Evolutionary conservation across 2,329 filamentous ascomycete genomes (phyloP).

Genomic region (Mollisiaceae sp.): DNA sequence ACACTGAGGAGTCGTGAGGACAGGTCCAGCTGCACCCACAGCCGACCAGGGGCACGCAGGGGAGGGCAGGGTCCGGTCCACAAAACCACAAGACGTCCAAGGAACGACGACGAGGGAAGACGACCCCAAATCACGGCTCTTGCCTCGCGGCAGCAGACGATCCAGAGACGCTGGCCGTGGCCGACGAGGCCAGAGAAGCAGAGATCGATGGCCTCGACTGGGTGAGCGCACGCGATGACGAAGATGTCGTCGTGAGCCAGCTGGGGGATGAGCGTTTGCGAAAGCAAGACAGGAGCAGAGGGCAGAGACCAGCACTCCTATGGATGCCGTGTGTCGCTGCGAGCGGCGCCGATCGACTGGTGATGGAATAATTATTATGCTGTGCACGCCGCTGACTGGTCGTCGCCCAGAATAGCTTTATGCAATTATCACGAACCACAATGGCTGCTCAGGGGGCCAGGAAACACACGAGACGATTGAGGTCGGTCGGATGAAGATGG

Average conservation of each 20-base stretch:
- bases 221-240: not conserved
- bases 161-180: not conserved
- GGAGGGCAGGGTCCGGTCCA: too few relatives aligned
- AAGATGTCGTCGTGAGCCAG: too few relatives aligned
- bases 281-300: not conserved
- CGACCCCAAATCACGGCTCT: constrained; percentile 2
- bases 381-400: not conserved
- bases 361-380: constrained; percentile 2
- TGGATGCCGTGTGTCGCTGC: constrained; percentile 1
- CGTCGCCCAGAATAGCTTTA: not conserved
- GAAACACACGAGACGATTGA: not conserved
- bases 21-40: not conserved
- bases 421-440: not conserved
- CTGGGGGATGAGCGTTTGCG: not conserved
- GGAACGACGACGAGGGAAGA: too few relatives aligned
- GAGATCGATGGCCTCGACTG: not conserved
- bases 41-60: not conserved
- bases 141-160: not conserved
- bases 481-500: not conserved
- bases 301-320: not conserved
- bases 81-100: not conserved
- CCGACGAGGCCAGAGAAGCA: not conserved
- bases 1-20: too few relatives aligned
- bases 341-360: not conserved
- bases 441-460: not conserved